Evolutionary conservation across 148 eudicot genomes (phyloP).

Genomic region (Polygonum maritimum): DNA sequence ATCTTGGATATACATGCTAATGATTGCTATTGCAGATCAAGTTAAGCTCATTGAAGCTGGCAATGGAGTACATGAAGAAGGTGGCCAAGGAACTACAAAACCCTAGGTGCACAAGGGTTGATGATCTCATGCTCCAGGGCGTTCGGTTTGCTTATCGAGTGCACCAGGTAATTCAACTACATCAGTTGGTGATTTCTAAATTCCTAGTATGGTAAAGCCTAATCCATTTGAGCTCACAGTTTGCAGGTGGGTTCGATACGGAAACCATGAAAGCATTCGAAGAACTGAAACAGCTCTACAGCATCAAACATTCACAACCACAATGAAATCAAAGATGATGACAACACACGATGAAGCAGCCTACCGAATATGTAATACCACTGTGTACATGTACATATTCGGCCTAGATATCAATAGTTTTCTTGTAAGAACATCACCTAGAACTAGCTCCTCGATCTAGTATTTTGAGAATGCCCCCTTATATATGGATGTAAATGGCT

Average conservation of each 20-base stretch:
- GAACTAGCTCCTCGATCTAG: not conserved
- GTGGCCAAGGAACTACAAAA: slow-evolving; percentile 35
- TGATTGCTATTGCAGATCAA: slow-evolving; percentile 37
- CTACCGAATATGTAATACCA: not conserved
- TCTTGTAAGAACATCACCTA: not conserved
- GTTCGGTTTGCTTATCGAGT: slow-evolving; percentile 81
- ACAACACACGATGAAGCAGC: not conserved
- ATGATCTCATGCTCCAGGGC: slow-evolving; percentile 53
- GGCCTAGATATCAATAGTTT: slow-evolving; percentile 1
- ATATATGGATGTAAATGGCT: slow-evolving; percentile 3
- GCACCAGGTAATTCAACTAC: slow-evolving; percentile 50
- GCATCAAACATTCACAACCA: not conserved
- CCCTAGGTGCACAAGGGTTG: slow-evolving; percentile 33
- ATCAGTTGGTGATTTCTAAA: not conserved
- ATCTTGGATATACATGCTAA: not conserved
- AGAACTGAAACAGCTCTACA: slow-evolving; percentile 23
- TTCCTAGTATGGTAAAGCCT: not conserved
- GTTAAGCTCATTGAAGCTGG: slow-evolving; percentile 48
- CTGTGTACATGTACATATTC: not conserved
- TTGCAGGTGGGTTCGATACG: slow-evolving; percentile 69
- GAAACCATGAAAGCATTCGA: slow-evolving; percentile 50
- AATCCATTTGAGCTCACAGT: slow-evolving; percentile 24
- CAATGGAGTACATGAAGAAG: slow-evolving; percentile 57
- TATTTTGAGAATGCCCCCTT: not conserved
- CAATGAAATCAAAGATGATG: not conserved